These are phyloP conservation scores for Wickerhamomyces alni DNA, from an alignment of 805 yeast genomes.

Conservation along the genomic window DNA sequence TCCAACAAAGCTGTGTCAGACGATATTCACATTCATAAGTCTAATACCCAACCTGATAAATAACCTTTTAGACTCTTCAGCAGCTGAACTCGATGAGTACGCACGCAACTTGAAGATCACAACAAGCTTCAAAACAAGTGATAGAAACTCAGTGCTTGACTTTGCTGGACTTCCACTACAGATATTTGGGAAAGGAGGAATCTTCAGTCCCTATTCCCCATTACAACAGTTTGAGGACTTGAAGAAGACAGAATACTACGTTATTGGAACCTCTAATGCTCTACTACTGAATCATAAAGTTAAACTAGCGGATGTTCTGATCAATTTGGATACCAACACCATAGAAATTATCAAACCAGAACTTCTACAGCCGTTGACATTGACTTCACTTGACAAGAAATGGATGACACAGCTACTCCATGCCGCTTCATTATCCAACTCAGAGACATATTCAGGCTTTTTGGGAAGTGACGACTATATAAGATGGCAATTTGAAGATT, in stretches of 20 bases:
- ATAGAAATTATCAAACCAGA: constrained; percentile 42
- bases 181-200: constrained; percentile 77
- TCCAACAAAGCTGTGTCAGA: constrained; percentile 72
- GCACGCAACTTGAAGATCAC: constrained; percentile 49
- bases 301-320: constrained; percentile 61
- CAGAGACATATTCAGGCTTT: constrained; percentile 43
- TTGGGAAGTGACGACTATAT: constrained; percentile 84
- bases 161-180: constrained; percentile 88
- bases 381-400: constrained; percentile 59
- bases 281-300: constrained; percentile 61
- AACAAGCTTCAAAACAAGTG: constrained; percentile 66
- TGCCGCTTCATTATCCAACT: constrained; percentile 34
- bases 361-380: constrained; percentile 37
- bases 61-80: constrained; percentile 70
- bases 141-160: constrained; percentile 65
- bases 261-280: constrained; percentile 86
- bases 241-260: constrained; percentile 52
- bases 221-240: constrained; percentile 84
- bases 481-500: constrained; percentile 85
- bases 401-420: constrained; percentile 59
- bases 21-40: constrained; percentile 79
- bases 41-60: constrained; percentile 76
- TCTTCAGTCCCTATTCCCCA: constrained; percentile 92
- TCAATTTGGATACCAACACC: constrained; percentile 52
- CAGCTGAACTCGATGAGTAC: constrained; percentile 59